Evolutionary conservation across 2,329 filamentous ascomycete species (phyloP).

Genomic region (Diaporthe helianthi): DNA sequence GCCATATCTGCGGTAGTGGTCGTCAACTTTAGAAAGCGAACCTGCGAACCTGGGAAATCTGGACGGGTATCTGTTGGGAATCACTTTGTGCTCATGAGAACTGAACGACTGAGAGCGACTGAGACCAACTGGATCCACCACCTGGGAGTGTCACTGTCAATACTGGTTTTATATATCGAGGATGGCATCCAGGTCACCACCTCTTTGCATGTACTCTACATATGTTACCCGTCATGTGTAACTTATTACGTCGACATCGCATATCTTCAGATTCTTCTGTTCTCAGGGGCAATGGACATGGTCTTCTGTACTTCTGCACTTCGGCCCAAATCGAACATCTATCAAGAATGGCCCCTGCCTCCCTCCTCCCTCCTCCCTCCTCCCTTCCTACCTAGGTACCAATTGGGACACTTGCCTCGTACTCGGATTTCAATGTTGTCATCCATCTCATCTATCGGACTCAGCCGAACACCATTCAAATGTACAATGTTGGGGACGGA

Average conservation of each 20-base stretch:
- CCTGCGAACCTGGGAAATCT: too few relatives aligned
- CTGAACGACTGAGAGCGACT: background rate
- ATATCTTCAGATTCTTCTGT: background rate
- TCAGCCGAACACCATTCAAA: background rate
- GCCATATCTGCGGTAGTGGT: background rate
- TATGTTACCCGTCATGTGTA: background rate
- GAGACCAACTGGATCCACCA: background rate
- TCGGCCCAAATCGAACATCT: constrained; percentile 14
- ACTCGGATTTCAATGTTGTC: too few relatives aligned
- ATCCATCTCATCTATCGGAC: background rate
- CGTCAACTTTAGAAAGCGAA: too few relatives aligned
- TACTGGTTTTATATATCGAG: background rate
- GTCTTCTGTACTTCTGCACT: constrained; percentile 14
- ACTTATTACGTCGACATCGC: constrained; percentile 11
- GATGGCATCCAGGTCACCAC: background rate
- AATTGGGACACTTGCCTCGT: too few relatives aligned
- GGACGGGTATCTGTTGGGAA: background rate
- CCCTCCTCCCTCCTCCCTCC: too few relatives aligned
- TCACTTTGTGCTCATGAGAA: background rate
- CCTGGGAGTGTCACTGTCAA: background rate
- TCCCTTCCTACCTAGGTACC: too few relatives aligned
- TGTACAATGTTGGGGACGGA: background rate
- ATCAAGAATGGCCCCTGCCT: background rate
- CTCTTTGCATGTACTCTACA: background rate
- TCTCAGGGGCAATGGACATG: background rate